Evolutionary conservation across 352 stramenopile genomes (phyloP), one percentile per base, ranked within the genome.

Genomic region (Phytopythium ostracodes): DNA sequence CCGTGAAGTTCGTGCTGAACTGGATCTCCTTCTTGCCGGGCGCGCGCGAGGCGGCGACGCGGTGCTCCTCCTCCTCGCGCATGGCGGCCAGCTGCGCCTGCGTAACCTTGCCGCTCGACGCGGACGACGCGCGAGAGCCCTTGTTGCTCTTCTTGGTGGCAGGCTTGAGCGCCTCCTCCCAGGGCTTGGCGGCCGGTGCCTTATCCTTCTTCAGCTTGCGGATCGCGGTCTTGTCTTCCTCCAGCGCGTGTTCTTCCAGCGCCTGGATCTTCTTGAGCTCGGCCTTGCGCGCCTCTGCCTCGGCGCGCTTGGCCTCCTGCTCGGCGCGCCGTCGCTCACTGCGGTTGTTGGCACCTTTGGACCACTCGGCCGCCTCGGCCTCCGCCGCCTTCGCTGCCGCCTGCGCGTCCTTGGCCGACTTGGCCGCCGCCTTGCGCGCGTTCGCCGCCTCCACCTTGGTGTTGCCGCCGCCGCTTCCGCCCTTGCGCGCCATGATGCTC

Each of bases 401-500:
- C 62, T 75, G 79, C 31, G 74, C 75, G 61, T 87, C 77, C 65
- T 92, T 92, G 5, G 64, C 65, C 3, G 78, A 73, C 56, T 86
- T 78, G 36, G 70, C 65, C 15, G 54, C 69, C 11, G 82, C 82
- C 65, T 92, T 92, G 70, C 82, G 82, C 60, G 80, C 78, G 65
- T 90, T 90, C 22, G 73, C 83, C 20, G 79, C 83, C 66, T 88
- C 83, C 29, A 89, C 83, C 71, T 92, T 92, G 27, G 75, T 81
- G 76, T 92, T 92, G 29, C 66, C 62, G 56, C 66, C 62, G 56
- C 77, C 77, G 70, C 88, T 91, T 60, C 79, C 81, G 36, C 36
- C 72, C 70, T 77, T 79, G 5, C 35, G 59, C 60, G 59, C 60
- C 51, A 43, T 56, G 5, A 0, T 71, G 66, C 62, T 71, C 33